phyloP scores from a whole-genome alignment of 2,329 filamentous ascomycete genomes.

The Salinomyces thailandicus region DNA sequence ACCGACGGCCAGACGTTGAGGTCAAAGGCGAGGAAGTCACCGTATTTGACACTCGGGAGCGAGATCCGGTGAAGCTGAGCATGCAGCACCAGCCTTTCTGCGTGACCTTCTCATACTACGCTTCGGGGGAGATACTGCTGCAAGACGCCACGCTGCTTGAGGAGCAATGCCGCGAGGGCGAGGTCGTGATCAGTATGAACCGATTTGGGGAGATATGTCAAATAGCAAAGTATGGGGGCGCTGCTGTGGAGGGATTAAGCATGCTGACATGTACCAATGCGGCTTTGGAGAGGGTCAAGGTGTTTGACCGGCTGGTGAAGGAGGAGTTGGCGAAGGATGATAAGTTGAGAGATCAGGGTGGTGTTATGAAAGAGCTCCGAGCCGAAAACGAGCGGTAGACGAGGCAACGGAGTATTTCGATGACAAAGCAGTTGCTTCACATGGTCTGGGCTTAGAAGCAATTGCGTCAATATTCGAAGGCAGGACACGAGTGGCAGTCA shows the following conservation, averaged over 20 bases:
- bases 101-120: conserved; percentile 77
- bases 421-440: too few relatives aligned
- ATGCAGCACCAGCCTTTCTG: conserved; percentile 90
- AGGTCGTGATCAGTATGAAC: conserved; percentile 76
- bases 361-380: conserved; percentile 67
- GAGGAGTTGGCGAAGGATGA: conserved; percentile 64
- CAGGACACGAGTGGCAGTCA: too few relatives aligned
- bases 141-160: conserved; percentile 64
- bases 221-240: conserved; percentile 80
- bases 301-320: conserved; percentile 65
- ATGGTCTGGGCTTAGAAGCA: too few relatives aligned
- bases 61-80: conserved; percentile 80
- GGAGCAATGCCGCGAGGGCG: conserved; percentile 63
- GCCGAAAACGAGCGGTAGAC: conserved; percentile 59
- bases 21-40: conserved; percentile 77
- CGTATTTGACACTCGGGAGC: conserved; percentile 71
- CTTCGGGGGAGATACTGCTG: conserved; percentile 57
- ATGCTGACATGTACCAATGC: conserved; percentile 66
- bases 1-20: conserved; percentile 77
- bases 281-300: conserved; percentile 69
- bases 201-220: conserved; percentile 84
- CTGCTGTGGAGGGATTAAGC: conserved; percentile 65
- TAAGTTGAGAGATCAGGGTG: conserved; percentile 66
- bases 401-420: too few relatives aligned
- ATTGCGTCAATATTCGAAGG: too few relatives aligned